phyloP scores from a whole-genome alignment of 1,284 basidiomycete species.

The Inonotus obliquus region DNA sequence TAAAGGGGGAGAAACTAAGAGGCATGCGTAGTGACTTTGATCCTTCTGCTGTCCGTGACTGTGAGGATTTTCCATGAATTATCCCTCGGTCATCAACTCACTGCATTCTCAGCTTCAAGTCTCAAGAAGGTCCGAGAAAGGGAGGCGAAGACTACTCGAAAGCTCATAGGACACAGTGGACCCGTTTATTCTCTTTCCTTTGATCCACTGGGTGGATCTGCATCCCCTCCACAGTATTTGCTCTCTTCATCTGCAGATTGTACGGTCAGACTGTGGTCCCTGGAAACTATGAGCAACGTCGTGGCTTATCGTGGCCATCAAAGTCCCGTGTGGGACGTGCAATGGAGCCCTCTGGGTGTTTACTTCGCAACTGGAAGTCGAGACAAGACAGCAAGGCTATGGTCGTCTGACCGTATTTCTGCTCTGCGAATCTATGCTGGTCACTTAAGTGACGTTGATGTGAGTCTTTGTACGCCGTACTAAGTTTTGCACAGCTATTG shows the following conservation, averaged over 20 bases:
- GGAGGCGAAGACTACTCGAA: conserved; percentile 78
- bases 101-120: conserved; percentile 43
- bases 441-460: conserved; percentile 96
- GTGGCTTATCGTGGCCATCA: conserved; percentile 95
- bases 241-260: conserved; percentile 93
- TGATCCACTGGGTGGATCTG: conserved; percentile 87
- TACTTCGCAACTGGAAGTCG: conserved; percentile 96
- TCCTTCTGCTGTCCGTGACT: conserved; percentile 60
- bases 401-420: conserved; percentile 90
- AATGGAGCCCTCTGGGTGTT: conserved; percentile 97
- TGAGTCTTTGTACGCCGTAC: conserved; percentile 39
- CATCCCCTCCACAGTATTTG: conserved; percentile 80
- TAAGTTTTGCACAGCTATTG: not conserved
- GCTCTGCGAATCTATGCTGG: conserved; percentile 94
- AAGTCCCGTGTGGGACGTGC: conserved; percentile 97
- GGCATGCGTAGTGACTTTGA: conserved; percentile 76
- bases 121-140: conserved; percentile 70
- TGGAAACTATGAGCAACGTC: conserved; percentile 92
- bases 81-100: not conserved
- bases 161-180: conserved; percentile 94
- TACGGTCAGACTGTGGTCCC: conserved; percentile 89
- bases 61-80: conserved; percentile 36
- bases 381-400: conserved; percentile 92
- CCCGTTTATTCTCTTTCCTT: conserved; percentile 95
- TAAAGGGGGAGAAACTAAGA: conserved; percentile 88